phyloP scores from a whole-genome alignment of 208 protist species.

The Acanthamoeba royreba region DNA sequence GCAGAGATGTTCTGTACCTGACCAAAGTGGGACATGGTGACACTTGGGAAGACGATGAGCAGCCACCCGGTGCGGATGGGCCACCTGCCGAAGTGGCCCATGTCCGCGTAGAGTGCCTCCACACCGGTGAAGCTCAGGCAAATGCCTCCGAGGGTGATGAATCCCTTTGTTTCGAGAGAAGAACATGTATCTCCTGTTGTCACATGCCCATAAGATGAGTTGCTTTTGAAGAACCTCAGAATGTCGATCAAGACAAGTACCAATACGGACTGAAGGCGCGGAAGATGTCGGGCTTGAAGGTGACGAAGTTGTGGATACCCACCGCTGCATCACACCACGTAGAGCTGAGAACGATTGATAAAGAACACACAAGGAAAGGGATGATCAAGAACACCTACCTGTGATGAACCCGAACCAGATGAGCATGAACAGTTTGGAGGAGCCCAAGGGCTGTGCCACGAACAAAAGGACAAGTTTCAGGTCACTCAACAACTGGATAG shows the following conservation, averaged over 20 bases:
- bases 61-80: neutral
- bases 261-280: neutral
- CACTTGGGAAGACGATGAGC: neutral
- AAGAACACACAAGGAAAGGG: neutral
- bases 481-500: neutral
- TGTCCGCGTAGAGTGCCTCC: slow-evolving; percentile 20
- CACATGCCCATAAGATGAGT: too few relatives aligned
- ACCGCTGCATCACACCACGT: too few relatives aligned
- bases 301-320: neutral
- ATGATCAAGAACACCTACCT: neutral
- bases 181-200: neutral
- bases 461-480: neutral
- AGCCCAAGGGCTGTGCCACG: neutral
- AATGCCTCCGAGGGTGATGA: neutral
- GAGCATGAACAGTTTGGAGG: neutral
- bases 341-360: too few relatives aligned
- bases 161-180: neutral
- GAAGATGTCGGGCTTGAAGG: neutral
- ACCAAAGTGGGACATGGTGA: neutral
- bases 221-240: neutral
- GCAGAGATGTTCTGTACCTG: too few relatives aligned
- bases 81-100: slow-evolving; percentile 7
- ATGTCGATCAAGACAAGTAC: too few relatives aligned
- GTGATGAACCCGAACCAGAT: neutral
- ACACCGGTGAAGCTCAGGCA: slow-evolving; percentile 8